These are phyloP conservation scores for Calamus simplicifolius DNA, from an alignment of 176 grass and related monocot species.

Conservation along the genomic window DNA sequence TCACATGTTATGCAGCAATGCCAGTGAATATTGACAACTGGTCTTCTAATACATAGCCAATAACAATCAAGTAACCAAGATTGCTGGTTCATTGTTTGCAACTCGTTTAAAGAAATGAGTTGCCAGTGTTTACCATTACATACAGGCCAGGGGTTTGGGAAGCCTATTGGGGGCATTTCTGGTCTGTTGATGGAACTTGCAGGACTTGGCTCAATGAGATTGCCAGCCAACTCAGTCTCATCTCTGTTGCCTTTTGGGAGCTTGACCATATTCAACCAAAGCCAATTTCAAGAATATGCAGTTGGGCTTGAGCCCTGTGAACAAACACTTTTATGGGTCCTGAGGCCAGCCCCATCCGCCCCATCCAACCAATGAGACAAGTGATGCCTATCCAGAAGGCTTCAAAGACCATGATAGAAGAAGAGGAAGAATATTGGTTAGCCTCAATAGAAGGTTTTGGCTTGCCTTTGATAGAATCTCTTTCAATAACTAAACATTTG, in stretches of 20 bases:
- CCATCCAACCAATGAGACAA: slow-evolving; percentile 2
- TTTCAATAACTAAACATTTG: too few relatives aligned
- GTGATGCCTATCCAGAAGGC: slow-evolving; percentile 21
- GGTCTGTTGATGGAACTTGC: slow-evolving; percentile 31
- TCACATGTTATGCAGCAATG: slow-evolving; percentile 6
- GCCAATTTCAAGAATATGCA: slow-evolving; percentile 40
- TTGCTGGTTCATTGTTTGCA: slow-evolving; percentile 38
- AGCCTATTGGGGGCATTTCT: slow-evolving; percentile 36
- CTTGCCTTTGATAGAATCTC: too few relatives aligned
- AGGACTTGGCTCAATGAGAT: slow-evolving; percentile 42
- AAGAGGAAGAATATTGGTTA: too few relatives aligned
- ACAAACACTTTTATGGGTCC: slow-evolving; percentile 48
- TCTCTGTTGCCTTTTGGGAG: slow-evolving; percentile 61
- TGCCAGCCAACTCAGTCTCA: slow-evolving; percentile 17
- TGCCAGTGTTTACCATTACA: slow-evolving; percentile 25
- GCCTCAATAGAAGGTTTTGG: too few relatives aligned
- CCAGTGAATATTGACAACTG: not conserved
- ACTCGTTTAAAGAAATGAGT: slow-evolving; percentile 47
- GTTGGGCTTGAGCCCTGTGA: slow-evolving; percentile 28
- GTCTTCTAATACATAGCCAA: slow-evolving; percentile 8
- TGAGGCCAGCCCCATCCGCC: too few relatives aligned
- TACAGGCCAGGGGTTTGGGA: not conserved
- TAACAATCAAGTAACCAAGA: not conserved
- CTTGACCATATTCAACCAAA: slow-evolving; percentile 21
- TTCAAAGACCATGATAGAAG: slow-evolving; percentile 1